Percentiles rank a stretch among this genome's conserved stretches.
Conservation (phyloP, 2,329 filamentous ascomycete species). For the Neospermospora avenae region DNA sequence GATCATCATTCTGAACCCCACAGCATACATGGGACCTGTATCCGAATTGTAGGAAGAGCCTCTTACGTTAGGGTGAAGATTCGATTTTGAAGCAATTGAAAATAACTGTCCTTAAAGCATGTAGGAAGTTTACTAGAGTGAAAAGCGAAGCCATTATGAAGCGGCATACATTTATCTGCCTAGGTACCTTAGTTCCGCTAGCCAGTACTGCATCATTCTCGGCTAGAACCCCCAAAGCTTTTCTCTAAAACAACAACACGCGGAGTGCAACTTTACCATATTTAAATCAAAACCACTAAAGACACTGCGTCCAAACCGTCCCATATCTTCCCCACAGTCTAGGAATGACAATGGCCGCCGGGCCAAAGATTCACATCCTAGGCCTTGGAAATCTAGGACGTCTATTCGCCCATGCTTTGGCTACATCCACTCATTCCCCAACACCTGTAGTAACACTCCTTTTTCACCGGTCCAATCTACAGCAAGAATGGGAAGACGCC, state of each 20-base stretch:
- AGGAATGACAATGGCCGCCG: not conserved
- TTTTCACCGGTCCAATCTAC: constrained; percentile 55
- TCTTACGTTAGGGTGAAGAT: too few species aligned
- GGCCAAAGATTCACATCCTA: constrained; percentile 59
- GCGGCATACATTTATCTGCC: too few species aligned
- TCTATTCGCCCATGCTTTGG: constrained; percentile 72
- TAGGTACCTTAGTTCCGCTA: too few species aligned
- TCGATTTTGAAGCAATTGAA: too few species aligned
- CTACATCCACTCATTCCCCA: constrained; percentile 26
- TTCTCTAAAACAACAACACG: not conserved
- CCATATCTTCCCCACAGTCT: not conserved
- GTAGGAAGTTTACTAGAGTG: too few species aligned
- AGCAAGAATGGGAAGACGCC: constrained; percentile 44
- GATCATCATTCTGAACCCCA: not conserved
- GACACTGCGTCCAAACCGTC: not conserved
- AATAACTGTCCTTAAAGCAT: too few species aligned
- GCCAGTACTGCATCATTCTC: too few species aligned
- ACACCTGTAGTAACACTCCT: constrained; percentile 72
- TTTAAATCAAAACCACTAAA: not conserved
- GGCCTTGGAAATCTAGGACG: constrained; percentile 79
- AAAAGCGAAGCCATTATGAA: too few species aligned
- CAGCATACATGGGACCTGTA: not conserved
- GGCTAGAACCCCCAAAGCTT: too few species aligned
- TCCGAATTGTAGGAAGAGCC: too few species aligned
- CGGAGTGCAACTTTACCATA: not conserved